A percentile compares a stretch with the other conserved stretches of the same genome.
Conservation (phyloP, 2,329 filamentous ascomycete species). For the Ilyonectria mors-panacis region DNA sequence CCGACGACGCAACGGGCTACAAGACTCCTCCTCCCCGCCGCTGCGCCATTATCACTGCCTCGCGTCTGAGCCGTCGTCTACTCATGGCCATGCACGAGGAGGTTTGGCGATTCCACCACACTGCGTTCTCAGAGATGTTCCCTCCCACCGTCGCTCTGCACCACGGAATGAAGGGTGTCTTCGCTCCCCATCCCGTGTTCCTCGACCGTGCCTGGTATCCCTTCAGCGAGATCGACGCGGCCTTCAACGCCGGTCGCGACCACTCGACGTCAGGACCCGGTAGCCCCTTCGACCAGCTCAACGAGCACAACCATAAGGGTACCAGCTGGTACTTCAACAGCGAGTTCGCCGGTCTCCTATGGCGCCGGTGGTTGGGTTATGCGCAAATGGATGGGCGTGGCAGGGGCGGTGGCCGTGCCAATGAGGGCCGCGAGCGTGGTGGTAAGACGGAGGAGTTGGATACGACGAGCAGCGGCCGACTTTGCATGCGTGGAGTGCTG, state of each 20-base stretch:
- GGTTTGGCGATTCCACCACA: conserved; percentile 75
- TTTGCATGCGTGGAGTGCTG: conserved; percentile 86
- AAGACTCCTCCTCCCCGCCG: conserved; percentile 75
- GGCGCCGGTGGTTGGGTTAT: conserved; percentile 82
- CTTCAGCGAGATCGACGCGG: conserved; percentile 74
- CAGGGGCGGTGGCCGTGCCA: conserved; percentile 64
- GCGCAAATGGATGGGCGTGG: conserved; percentile 67
- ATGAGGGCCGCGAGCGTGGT: conserved; percentile 63
- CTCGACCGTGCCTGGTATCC: conserved; percentile 83
- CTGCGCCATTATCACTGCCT: conserved; percentile 80
- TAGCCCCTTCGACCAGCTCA: conserved; percentile 76
- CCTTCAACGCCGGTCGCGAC: conserved; percentile 84
- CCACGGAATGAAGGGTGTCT: conserved; percentile 84
- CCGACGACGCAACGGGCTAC: conserved; percentile 80
- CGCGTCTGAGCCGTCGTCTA: conserved; percentile 76
- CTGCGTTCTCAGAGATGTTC: conserved; percentile 87
- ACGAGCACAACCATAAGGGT: conserved; percentile 88
- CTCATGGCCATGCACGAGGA: conserved; percentile 83
- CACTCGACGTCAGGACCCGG: conserved; percentile 75
- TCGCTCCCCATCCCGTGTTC: conserved; percentile 86
- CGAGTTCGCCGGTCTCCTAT: conserved; percentile 82
- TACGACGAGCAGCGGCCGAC: conserved; percentile 68
- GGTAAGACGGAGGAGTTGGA: conserved; percentile 67
- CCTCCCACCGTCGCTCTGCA: conserved; percentile 79
- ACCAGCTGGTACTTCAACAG: conserved; percentile 90